Base-by-base conservation (phyloP, 2,329 filamentous ascomycete species). In the Fusarium neocosmosporiellum region DNA sequence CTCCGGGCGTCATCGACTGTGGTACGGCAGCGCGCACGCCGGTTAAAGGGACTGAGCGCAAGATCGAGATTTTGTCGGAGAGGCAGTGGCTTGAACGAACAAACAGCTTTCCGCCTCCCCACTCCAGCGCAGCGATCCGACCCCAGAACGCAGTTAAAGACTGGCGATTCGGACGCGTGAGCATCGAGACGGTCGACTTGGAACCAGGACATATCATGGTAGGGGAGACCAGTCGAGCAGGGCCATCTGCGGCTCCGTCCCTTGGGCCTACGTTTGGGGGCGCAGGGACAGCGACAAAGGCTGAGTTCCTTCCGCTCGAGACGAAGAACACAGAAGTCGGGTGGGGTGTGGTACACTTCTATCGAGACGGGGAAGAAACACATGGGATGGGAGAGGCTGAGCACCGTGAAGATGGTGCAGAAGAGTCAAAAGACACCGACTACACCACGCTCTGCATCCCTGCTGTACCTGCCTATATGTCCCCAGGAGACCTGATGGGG, bases 321-420 rank as follows among this genome's bases (percentile, higher is more conserved):
- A 89, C 90, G 18, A 90, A 87, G 76, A 90, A 92, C 63, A 94
- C 94, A 1, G 93, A 97, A 67, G 87, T 95, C 2, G 94, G 94
- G 46, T 98, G 94, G 92, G 96, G 96, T 2, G 90, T 98, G 16
- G 95, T 99, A 3, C 96, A 98, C 81, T 88, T 99, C 31, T 99
- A 98, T 81, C 90, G 95, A 11, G 96, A 98, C 81, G 89, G 89
- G 2, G 90, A 94, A 66, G 93, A 97, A 80, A 92, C 91, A 1
- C 86, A 89, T 2, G 88, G 86, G 14, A 83, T 94, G 72, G 66
- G 65, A 18, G 65, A 65, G 69, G 67, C 71, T 39, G 79, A 72
- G 66, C 79, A 53, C 6, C 74, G 74, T 41, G 81, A 80, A 59
- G 65, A 69, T 24, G 78, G 72, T n/a, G 77, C 77, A 31, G 71